phyloP scores from a whole-genome alignment of 164 flowering plant genomes.

The Dillenia turbinata region DNA sequence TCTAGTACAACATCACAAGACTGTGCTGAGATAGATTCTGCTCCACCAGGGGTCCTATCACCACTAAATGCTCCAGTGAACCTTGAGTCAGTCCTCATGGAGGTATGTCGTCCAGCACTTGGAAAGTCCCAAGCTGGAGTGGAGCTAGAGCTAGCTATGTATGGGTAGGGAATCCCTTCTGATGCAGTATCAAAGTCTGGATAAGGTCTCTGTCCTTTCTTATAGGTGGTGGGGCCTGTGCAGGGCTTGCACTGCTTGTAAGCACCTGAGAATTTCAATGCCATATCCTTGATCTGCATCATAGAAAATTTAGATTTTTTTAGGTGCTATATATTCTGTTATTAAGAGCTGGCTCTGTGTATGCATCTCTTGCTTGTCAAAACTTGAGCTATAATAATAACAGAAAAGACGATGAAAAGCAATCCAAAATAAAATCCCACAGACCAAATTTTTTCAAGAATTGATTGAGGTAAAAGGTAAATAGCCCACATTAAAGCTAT shows the following conservation, averaged over 20 bases:
- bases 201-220: conserved; percentile 57
- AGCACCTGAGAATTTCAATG: conserved; percentile 81
- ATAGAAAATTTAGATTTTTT: too few relatives aligned
- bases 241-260: conserved; percentile 68
- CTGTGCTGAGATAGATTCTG: conserved; percentile 34
- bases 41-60: conserved; percentile 39
- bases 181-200: conserved; percentile 75
- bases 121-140: conserved; percentile 92
- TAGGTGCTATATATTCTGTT: too few relatives aligned
- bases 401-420: too few relatives aligned
- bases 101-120: conserved; percentile 18
- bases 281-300: conserved; percentile 95
- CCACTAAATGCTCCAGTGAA: conserved; percentile 34
- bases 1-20: conserved; percentile 55
- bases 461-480: too few relatives aligned
- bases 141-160: conserved; percentile 69
- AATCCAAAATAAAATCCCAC: too few relatives aligned
- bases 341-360: too few relatives aligned
- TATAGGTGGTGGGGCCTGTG: conserved; percentile 41
- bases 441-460: too few relatives aligned
- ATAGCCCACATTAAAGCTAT: too few relatives aligned
- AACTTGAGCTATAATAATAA: too few relatives aligned
- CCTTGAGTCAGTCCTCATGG: conserved; percentile 38
- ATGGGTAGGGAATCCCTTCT: conserved; percentile 71
- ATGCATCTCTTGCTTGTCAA: too few relatives aligned